Evolutionary conservation across 179 eudicot genomes (phyloP), one percentile per base, ranked within the genome.

Genomic region (Sideroxylon spinosum): DNA sequence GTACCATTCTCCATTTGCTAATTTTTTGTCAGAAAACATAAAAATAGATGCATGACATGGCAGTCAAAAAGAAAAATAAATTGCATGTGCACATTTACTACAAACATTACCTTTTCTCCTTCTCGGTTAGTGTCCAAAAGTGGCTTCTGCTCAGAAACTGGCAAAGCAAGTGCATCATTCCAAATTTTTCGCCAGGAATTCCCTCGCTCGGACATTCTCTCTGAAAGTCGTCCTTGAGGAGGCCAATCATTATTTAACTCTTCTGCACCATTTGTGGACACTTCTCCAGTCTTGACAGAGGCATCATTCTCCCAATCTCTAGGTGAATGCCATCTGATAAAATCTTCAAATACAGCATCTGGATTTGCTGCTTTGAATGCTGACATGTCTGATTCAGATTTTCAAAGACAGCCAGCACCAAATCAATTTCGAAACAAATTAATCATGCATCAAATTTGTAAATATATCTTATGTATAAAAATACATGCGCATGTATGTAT

Each of bases 321-420:
- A 16, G 99, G 99, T 81, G 99, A 95, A 92, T 95, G 99, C 99
- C 99, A 95, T 73, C 99, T 88, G 57, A 95, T 95, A 75, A 95
- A 95, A 84, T 95, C 98, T 87, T 95, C 98, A 81, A 95, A 95
- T 32, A 87, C 89, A 82, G 99, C 95, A 81, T 89, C 97, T 56
- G 97, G 97, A 83, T 95, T 95, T 64, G 99, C 99, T 52, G 98
- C 99, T 86, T 95, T 95, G 71, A 95, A 95, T 71, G 98, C 92
- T 65, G 99, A 93, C 99, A 95, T 95, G 74, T 95, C 99, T 93
- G 86, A 50, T 87, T 75, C 78, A 83, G 46, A 62, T 78, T 73
- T 29, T 32, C 44, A 22, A 25, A 19, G 22, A 71, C n/a, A 68
- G 57, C 78, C 56, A 70, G 4, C 14, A 62, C 48, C 20, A 67